phyloP scores from a whole-genome alignment of 768 basidiomycete species.

The Tricholoma flavovirens region DNA sequence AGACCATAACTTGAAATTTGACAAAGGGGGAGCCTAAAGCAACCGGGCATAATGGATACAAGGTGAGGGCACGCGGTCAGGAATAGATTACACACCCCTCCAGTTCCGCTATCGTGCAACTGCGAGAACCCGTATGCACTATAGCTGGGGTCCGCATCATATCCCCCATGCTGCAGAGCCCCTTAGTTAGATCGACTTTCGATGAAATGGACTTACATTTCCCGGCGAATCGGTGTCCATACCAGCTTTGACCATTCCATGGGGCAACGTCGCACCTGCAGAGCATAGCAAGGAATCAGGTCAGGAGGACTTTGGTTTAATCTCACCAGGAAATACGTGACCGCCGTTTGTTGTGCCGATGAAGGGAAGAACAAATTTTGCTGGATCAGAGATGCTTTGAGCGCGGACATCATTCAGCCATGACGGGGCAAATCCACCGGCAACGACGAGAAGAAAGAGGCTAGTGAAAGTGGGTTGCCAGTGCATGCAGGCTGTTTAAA shows the following conservation, averaged over 20 bases:
- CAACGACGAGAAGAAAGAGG: neutral
- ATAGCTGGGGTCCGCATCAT: constrained; percentile 36
- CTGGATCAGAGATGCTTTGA: constrained; percentile 28
- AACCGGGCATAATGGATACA: neutral
- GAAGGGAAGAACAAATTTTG: constrained; percentile 49
- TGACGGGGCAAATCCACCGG: neutral
- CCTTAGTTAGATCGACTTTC: neutral
- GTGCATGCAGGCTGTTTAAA: neutral
- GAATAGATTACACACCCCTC: constrained; percentile 36
- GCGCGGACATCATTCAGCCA: neutral
- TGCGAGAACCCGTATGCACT: constrained; percentile 57
- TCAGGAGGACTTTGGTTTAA: neutral
- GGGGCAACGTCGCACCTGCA: constrained; percentile 55
- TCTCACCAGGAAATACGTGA: constrained; percentile 57
- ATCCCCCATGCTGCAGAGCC: constrained; percentile 38
- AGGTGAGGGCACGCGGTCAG: neutral
- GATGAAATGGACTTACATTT: constrained; percentile 34
- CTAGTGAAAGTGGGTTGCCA: neutral
- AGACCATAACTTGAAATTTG: constrained; percentile 59
- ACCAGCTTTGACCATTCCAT: constrained; percentile 66
- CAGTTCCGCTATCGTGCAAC: constrained; percentile 58
- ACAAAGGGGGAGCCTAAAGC: constrained; percentile 43
- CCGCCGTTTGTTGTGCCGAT: constrained; percentile 63
- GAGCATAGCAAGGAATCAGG: neutral
- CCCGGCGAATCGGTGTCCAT: constrained; percentile 64